Evolutionary conservation across 75 land plant genomes (phyloP), one percentile per base, ranked within the genome.

Genomic region (Cryptomeria japonica): DNA sequence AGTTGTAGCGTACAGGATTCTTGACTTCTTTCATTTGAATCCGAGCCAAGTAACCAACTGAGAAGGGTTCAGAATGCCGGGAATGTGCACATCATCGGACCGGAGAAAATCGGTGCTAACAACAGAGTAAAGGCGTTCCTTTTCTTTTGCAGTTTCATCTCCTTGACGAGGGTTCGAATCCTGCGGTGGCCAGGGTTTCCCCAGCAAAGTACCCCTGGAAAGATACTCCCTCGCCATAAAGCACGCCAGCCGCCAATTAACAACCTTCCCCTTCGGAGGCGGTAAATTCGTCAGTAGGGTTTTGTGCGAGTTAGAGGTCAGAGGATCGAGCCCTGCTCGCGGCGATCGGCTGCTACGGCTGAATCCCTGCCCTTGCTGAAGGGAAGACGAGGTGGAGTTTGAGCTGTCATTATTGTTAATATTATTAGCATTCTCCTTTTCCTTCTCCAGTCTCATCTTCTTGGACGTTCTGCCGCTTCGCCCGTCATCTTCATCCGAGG

Each of bases 231-330:
- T 42, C 31, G 84, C 46, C 84, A 83, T 42, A n/a, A 44, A 83
- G 42, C 84, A 83, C 16, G 84, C 84, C 34, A 83, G 84, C 51
- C 84, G 84, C 51, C 47, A 83, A 83, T 83, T 83, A 13, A 44
- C 51, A 28, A 44, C 46, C 47, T 46, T 83, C 13, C 51, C 28
- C 32, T 53, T 28, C 51, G 42, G 44, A 22, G 25, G 47, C 13
- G 46, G 83, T 28, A 18, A 41, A 7, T 34, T 41, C 0, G 12
- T 14, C 8, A 38, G 0, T 28, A 46, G 44, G 28, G 42, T 25
- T 22, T 80, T 38, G 83, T 41, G n/a, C 19, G 41, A 5, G 44
- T 18, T 42, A 80, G 41, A 19, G 83, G 83, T 41, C 47, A 22
- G 16, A 46, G 83, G 83, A 41, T 80, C 47, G 83, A 80, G 7